Evolutionary conservation across 75 land plant species (phyloP), one percentile per base, ranked within the genome.

Genomic region (Azolla pinnata): DNA sequence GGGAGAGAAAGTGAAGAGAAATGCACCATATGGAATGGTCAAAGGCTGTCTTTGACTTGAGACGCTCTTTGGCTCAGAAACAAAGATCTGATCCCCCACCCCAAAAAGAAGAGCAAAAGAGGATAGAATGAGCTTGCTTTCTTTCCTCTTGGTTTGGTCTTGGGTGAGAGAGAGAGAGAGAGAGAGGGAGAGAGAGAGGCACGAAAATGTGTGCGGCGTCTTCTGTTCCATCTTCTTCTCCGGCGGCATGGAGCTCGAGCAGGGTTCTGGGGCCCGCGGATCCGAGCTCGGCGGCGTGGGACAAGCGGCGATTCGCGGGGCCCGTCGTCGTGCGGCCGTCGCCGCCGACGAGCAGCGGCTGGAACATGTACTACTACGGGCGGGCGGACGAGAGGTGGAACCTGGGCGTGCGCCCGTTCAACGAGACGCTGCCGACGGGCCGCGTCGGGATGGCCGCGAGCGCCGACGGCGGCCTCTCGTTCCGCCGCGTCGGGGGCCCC

Each of bases 341-440:
- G 12, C 60, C 54, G 2, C 44, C 28, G 5, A n/a, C 27, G 1
- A 35, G 2, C 54, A 17, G 34, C 23, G 47, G 33, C 16, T 75
- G 64, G 58, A 68, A 75, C 30, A 75, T 75, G 78, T 75, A 75
- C 18, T 75, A 75, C 69, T 75, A 75, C 40, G 78, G 78, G 4
- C 68, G 78, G 1, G 57, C 29, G 8, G 10, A 48, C 17, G 64
- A 75, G 4, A 2, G 14, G 35, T 75, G 78, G 78, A 74, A 74
- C 60, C 63, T 65, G 65, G 78, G 69, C 16, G 75, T 71, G 2
- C 26, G 23, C 34, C 78, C 78, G 38, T 75, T 75, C 64, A 75
- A 66, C 47, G 29, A 54, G 10, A 27, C 34, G 9, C 45, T 75
- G 19, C 78, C 78, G 17, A 75, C 78, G 2, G 78, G 78, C 51